Evolutionary conservation across 2,329 filamentous ascomycete genomes (phyloP).

Genomic region (Pseudonectria foliicola): DNA sequence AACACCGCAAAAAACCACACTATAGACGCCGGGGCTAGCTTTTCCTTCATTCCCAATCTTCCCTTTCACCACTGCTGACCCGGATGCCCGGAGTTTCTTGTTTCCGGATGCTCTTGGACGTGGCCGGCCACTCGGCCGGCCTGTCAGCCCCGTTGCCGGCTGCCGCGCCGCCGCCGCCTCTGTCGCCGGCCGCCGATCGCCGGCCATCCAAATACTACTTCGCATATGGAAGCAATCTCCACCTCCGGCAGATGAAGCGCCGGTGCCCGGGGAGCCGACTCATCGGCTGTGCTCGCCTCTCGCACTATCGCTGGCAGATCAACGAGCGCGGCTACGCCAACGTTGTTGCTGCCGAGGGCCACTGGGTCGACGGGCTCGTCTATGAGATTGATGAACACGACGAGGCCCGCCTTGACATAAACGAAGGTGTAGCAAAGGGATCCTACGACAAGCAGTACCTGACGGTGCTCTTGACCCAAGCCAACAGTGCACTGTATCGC

Average conservation of each 20-base stretch:
- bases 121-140: constrained; percentile 17
- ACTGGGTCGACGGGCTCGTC: constrained; percentile 34
- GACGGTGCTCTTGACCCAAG: constrained; percentile 26
- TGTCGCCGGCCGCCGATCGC: constrained; percentile 10
- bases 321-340: constrained; percentile 42
- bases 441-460: constrained; percentile 32
- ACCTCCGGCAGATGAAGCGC: constrained; percentile 36
- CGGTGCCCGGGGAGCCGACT: constrained; percentile 35
- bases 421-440: constrained; percentile 33
- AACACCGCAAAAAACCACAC: no score
- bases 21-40: no score
- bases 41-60: not conserved
- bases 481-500: constrained; percentile 27
- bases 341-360: constrained; percentile 27
- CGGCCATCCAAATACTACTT: constrained; percentile 33
- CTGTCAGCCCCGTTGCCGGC: constrained; percentile 9
- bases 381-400: constrained; percentile 31
- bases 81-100: constrained; percentile 18
- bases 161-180: no score
- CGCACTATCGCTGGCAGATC: constrained; percentile 37
- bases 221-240: constrained; percentile 41
- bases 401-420: constrained; percentile 32
- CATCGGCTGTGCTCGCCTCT: constrained; percentile 32
- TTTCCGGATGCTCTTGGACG: constrained; percentile 16
- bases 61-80: constrained; percentile 2